Base-by-base conservation (phyloP, 2,329 filamentous ascomycete genomes). In the Clarireedia paspali region DNA sequence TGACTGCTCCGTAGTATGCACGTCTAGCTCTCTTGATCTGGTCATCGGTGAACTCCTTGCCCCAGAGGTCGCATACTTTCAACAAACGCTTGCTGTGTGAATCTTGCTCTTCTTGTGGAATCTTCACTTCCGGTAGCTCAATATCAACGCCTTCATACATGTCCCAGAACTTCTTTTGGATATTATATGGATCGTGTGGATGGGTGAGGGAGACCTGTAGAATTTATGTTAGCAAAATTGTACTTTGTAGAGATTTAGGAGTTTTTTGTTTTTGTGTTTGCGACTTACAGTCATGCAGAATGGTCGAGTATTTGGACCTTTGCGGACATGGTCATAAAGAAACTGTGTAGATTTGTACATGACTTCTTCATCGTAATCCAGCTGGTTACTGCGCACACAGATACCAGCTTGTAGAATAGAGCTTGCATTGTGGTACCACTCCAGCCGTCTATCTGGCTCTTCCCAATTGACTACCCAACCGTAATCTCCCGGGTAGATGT, bases 381-480 rank as follows among this genome's bases (percentile, higher is more conserved):
- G 80, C 77, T 96, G 91, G 74, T 96, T 96, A 73, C 89, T 95
- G 62, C 91, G 83, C 42, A 95, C 87, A 66, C 91, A 95, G 30
- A 87, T 83, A 9, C 91, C 91, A 0, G 91, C 91, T 71, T 96
- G 90, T 67, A 92, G 77, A 64, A 96, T 92, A 6, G 91, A 96
- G 67, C 89, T 91, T 73, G 91, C 91, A 70, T 96, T 96, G 77
- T 96, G 91, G 70, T 94, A 96, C 89, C 91, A 96, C 73, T 96
- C 91, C 44, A 92, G 83, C 47, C 91, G 82, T 42, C 83, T 84
- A 36, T 91, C 85, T 10, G 91, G 91, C 70, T 91, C 84, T 69
- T 96, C 91, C 91, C 91, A 96, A 74, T 96, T 91, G 61, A 96
- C 91, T 12, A 87, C 86, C 91, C 91, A 96, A 61, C 91, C 91